Conservation (phyloP, 2,329 filamentous ascomycete species). For the Epichloe sylvatica region DNA sequence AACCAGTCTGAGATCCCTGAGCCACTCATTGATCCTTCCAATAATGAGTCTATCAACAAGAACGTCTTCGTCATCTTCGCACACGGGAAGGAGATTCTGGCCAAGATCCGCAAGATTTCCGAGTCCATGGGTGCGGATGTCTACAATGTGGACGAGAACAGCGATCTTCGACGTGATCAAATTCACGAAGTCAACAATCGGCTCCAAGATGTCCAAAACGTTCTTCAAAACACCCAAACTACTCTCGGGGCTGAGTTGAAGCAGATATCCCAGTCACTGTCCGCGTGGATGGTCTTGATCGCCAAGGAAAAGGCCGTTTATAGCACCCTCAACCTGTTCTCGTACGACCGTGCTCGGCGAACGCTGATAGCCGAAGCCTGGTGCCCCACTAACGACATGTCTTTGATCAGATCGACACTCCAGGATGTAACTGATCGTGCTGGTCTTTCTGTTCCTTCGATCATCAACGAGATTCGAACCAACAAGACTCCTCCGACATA, state of each 20-base stretch:
- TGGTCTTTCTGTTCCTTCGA: constrained; percentile 91
- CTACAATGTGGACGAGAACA: constrained; percentile 96
- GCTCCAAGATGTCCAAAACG: constrained; percentile 78
- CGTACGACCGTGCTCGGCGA: constrained; percentile 87
- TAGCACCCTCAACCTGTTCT: constrained; percentile 88
- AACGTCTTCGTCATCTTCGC: constrained; percentile 99
- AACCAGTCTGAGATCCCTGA: constrained; percentile 98
- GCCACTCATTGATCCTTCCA: constrained; percentile 77
- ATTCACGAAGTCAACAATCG: constrained; percentile 95
- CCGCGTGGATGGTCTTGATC: constrained; percentile 93
- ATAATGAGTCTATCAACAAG: constrained; percentile 85
- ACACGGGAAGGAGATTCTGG: constrained; percentile 93
- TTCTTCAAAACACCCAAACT: constrained; percentile 86
- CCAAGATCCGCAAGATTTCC: constrained; percentile 98
- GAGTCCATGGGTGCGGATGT: constrained; percentile 92
- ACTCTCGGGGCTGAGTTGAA: constrained; percentile 86
- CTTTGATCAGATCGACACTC: constrained; percentile 79
- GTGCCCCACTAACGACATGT: constrained; percentile 84
- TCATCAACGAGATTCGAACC: constrained; percentile 93
- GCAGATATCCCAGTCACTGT: constrained; percentile 82
- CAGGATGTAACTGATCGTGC: constrained; percentile 95
- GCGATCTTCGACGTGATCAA: constrained; percentile 86
- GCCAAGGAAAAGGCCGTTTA: constrained; percentile 98
- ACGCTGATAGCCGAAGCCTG: constrained; percentile 96
- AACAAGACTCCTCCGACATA: constrained; percentile 97